Evolutionary conservation across 176 grass and related monocot genomes (phyloP), one percentile per base, ranked within the genome.

Genomic region (Oropetium thomaeum): DNA sequence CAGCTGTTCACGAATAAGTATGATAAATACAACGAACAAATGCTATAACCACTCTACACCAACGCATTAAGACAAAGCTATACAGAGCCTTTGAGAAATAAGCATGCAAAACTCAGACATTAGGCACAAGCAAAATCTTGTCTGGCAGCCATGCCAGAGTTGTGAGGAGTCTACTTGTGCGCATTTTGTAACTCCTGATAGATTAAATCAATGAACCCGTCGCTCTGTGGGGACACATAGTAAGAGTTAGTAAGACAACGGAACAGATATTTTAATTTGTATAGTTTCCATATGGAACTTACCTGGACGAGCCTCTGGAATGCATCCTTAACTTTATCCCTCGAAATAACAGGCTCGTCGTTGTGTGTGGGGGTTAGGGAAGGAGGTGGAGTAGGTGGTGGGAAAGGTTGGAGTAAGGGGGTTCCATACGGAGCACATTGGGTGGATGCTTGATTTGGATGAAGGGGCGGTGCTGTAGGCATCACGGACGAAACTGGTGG

Each of bases 291-390:
- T 37, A 14, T 19, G 19, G 32, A 37, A 61, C 33, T 32, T 90
- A 97, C 93, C 87, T 93, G 90, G 71, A 89, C 85, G 72, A 93
- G 93, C 83, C 81, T 97, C 28, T 72, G 35, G 26, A 97, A 28
- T 55, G 85, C 85, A 7, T 89, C 87, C 58, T 89, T 89, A 83
- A 97, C 73, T 75, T 79, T 88, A 61, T 97, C 93, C 77, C 90
- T 93, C 0, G 80, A 90, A 76, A 97, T 90, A 80, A 90, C 23
- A 79, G 55, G 57, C 17, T n/a, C 80, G 64, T 64, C 76, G 7
- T 57, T 66, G 51, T 86, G 69, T 17, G 69, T 68, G 19, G 85
- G 93, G 41, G 84, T 83, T 62, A 90, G 90, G 23, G 87, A 90
- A 65, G 80, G 34, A 73, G 93, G 73, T 5, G 90, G 93, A 7